Base-by-base conservation (phyloP, 345 rosid species). In the Angophora floribunda region DNA sequence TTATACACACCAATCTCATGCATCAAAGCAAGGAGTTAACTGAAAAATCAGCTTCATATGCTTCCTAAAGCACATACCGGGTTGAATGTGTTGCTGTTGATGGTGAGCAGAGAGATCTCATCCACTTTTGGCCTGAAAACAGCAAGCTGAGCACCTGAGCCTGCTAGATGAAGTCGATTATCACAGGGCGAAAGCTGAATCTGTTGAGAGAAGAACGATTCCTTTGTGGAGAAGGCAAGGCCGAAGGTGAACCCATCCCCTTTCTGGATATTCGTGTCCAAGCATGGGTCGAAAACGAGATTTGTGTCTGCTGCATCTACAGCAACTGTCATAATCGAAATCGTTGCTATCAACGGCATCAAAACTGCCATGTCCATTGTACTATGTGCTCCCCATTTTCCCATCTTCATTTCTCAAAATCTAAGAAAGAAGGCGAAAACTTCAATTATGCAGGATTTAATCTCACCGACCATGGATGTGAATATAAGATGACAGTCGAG, bases 121-220 rank as follows among this genome's bases (percentile, higher is more conserved):
- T 98, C 98, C 10, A 96, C 95, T 89, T 91, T 92, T 1, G 99
- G 98, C 92, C 99, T 89, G 89, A 96, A 98, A 51, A 96, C 90
- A 7, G 99, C 94, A 7, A 98, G 93, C 90, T 93, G 93, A 3
- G 98, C 95, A 47, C 14, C 57, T 52, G 93, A 92, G 41, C 90
- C 86, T 7, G 94, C 87, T 8, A 98, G 92, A 84, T 89, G 91
- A 30, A 96, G 98, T 41, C 98, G 99, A 22, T 80, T 86, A 87
- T 98, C 98, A 26, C 99, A 96, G 24, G 99, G 99, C 1, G 99
- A 98, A 91, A 95, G 96, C 89, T 96, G 99, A 65, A 90, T 89
- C 87, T 94, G 92, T 32, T 95, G 89, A 24, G 86, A 85, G 88
- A 95, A 96, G 91, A 98, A 96, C 22, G 94, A 93, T 51, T 95